These are phyloP conservation scores for Aaosphaeria arxii DNA, from an alignment of 2,329 filamentous ascomycete species.

Conservation along the genomic window DNA sequence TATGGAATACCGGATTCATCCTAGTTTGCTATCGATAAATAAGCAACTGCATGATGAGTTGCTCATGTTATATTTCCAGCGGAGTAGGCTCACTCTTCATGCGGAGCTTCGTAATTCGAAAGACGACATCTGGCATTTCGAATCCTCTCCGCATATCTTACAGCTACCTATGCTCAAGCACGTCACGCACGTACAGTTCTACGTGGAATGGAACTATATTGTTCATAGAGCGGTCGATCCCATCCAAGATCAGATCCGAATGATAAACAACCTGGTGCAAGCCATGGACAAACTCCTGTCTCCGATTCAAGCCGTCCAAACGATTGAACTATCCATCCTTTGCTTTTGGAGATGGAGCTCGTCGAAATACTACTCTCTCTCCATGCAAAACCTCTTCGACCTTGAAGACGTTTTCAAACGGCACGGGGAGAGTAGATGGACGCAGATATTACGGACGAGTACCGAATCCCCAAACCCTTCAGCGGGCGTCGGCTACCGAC, in stretches of 20 bases:
- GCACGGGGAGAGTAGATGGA: slow-evolving; percentile 30
- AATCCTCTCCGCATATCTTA: slow-evolving; percentile 33
- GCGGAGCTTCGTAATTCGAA: slow-evolving; percentile 30
- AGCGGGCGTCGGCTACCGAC: slow-evolving; percentile 33
- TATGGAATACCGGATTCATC: slow-evolving; percentile 15
- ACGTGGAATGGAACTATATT: slow-evolving; percentile 36
- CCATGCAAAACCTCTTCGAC: slow-evolving; percentile 35
- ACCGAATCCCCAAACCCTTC: slow-evolving; percentile 19
- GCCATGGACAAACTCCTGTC: slow-evolving; percentile 29
- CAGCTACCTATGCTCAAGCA: slow-evolving; percentile 24
- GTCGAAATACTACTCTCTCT: slow-evolving; percentile 31
- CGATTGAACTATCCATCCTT: slow-evolving; percentile 29
- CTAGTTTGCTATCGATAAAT: slow-evolving; percentile 26
- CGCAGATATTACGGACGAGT: slow-evolving; percentile 22
- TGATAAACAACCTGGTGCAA: slow-evolving; percentile 27
- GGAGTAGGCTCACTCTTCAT: slow-evolving; percentile 30
- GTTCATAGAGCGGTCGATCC: slow-evolving; percentile 15
- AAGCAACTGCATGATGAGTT: slow-evolving; percentile 28
- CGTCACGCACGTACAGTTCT: slow-evolving; percentile 29
- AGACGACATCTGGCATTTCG: slow-evolving; percentile 28
- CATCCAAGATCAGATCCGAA: slow-evolving; percentile 26
- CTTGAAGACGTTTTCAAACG: slow-evolving; percentile 33
- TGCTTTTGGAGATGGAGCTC: slow-evolving; percentile 34
- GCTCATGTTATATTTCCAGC: slow-evolving; percentile 23
- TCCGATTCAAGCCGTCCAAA: slow-evolving; percentile 20